phyloP scores from a whole-genome alignment of 495 filamentous ascomycete genomes.

The Penicillium waksmanii region DNA sequence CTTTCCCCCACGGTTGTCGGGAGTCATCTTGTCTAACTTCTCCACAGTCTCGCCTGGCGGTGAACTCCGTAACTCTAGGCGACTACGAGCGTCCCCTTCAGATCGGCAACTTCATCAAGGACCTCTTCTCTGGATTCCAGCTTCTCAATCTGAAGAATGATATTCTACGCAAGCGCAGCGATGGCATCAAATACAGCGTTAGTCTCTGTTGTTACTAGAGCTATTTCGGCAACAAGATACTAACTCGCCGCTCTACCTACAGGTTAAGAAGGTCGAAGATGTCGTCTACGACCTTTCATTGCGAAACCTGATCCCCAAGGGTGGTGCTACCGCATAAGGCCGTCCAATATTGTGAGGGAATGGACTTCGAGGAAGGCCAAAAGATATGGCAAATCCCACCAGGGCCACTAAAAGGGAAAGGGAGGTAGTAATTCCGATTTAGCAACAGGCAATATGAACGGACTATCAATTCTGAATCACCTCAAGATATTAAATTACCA shows the following conservation, averaged over 20 bases:
- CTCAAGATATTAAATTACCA: too few species aligned
- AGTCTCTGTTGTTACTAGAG: conserved; percentile 23
- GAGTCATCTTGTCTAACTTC: background rate
- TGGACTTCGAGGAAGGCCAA: background rate
- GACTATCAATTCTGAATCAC: too few species aligned
- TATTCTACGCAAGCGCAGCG: conserved; percentile 79
- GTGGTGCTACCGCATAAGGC: conserved; percentile 16
- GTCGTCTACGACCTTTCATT: conserved; percentile 94
- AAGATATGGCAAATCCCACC: background rate
- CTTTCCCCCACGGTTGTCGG: background rate
- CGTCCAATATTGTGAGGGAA: background rate
- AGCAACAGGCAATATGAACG: background rate
- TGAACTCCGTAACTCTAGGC: conserved; percentile 92
- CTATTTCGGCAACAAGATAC: background rate
- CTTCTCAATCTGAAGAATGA: conserved; percentile 97
- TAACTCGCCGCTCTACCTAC: conserved; percentile 14
- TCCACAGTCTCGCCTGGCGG: conserved; percentile 75
- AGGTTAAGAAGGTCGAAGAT: conserved; percentile 96
- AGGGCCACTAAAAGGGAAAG: background rate
- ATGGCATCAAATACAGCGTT: conserved; percentile 93
- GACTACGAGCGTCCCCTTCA: conserved; percentile 81
- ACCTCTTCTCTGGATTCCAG: conserved; percentile 94
- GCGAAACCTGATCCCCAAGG: conserved; percentile 73
- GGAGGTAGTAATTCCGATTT: background rate
- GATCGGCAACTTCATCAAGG: conserved; percentile 92